Conservation (phyloP, 805 yeast genomes). For the Kluyveromyces dobzhanskii region DNA sequence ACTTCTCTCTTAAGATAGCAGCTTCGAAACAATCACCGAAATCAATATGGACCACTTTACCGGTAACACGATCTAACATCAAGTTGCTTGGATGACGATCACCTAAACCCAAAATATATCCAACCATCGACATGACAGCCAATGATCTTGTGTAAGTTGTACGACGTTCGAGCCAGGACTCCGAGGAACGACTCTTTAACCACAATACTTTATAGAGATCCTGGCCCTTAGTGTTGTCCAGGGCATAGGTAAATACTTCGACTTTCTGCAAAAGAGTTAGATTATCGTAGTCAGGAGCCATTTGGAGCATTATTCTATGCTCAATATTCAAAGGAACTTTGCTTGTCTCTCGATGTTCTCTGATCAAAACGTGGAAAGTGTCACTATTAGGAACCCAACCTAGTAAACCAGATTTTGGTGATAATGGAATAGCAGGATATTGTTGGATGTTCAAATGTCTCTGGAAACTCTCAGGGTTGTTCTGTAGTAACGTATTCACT, state of each 20-base stretch:
- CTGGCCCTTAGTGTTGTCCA: conserved; percentile 93
- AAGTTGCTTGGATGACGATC: conserved; percentile 97
- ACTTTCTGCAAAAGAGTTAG: conserved; percentile 85
- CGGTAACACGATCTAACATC: conserved; percentile 90
- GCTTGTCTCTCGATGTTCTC: conserved; percentile 87
- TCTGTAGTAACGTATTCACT: conserved; percentile 80
- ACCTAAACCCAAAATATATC: conserved; percentile 92
- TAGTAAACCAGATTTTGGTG: conserved; percentile 92
- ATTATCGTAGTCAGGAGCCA: conserved; percentile 93
- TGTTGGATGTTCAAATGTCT: conserved; percentile 89
- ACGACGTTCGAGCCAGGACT: conserved; percentile 95
- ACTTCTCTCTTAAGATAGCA: conserved; percentile 90
- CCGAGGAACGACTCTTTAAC: conserved; percentile 93
- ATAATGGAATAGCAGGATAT: conserved; percentile 88
- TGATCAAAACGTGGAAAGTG: conserved; percentile 86
- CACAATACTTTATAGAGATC: conserved; percentile 92
- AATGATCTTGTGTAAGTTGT: conserved; percentile 92
- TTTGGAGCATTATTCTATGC: conserved; percentile 90
- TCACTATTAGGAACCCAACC: conserved; percentile 99
- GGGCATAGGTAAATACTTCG: conserved; percentile 92
- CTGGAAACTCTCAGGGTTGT: conserved; percentile 93
- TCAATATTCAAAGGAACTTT: conserved; percentile 86
- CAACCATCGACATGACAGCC: conserved; percentile 99
- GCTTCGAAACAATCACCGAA: conserved; percentile 99
- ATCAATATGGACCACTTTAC: conserved; percentile 94